Conservation (phyloP, 768 basidiomycete genomes). For the Auriscalpium microsporum region DNA sequence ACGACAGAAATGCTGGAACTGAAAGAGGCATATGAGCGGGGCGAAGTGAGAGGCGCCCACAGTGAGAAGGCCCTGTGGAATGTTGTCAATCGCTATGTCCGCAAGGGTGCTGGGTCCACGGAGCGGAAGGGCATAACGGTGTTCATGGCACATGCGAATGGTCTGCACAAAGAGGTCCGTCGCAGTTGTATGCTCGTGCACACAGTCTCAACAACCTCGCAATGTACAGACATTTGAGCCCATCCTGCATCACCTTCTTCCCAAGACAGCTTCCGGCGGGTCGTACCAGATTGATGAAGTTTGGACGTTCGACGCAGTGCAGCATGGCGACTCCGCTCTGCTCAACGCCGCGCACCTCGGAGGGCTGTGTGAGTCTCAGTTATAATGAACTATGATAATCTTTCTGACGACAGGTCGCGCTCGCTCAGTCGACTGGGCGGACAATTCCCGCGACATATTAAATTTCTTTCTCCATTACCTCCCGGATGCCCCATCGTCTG, state of each 20-base stretch:
- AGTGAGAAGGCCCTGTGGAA: conserved; percentile 48
- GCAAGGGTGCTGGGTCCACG: conserved; percentile 21
- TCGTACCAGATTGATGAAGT: conserved; percentile 50
- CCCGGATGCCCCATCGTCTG: conserved; percentile 30
- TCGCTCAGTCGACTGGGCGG: conserved; percentile 62
- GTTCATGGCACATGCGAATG: conserved; percentile 78
- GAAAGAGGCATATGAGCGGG: conserved; percentile 13
- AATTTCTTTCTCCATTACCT: conserved; percentile 67
- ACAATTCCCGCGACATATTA: conserved; percentile 69
- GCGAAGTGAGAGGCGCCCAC: conserved; percentile 1
- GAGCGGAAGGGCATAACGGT: conserved; percentile 48
- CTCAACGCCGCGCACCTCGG: conserved; percentile 54
- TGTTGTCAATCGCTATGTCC: conserved; percentile 62
- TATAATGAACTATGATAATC: background rate
- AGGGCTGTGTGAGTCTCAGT: conserved; percentile 42
- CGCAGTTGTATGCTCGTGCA: background rate
- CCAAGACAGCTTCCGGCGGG: conserved; percentile 24
- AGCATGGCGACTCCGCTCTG: conserved; percentile 79
- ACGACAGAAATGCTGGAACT: conserved; percentile 1
- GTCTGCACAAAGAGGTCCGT: conserved; percentile 78
- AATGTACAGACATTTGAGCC: conserved; percentile 69
- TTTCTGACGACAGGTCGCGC: background rate
- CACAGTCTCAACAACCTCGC: background rate
- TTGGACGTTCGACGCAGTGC: conserved; percentile 77
- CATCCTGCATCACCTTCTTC: conserved; percentile 44